Percentiles rank a stretch among this genome's conserved stretches.
Conservation (phyloP, 352 stramenopile species). For the Aphanomyces euteiches region DNA sequence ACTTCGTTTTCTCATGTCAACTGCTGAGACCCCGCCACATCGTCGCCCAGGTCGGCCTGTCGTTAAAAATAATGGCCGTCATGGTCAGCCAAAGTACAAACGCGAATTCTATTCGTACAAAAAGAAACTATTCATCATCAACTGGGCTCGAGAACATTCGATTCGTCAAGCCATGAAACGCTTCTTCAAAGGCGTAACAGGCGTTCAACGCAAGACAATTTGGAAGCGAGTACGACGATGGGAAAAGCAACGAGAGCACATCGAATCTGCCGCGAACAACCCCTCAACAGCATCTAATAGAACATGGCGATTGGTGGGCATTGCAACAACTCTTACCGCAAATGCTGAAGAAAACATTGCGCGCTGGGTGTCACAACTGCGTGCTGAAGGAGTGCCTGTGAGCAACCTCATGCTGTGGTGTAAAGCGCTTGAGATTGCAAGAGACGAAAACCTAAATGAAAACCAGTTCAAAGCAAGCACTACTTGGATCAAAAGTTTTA, state of each 20-base stretch:
- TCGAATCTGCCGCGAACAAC: background rate
- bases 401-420: background rate
- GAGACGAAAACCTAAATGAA: background rate
- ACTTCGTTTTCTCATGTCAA: no score
- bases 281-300: background rate
- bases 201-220: background rate
- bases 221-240: background rate
- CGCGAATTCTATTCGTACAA: background rate
- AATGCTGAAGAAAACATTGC: conserved; percentile 8
- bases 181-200: conserved; percentile 2
- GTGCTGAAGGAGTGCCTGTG: conserved; percentile 8
- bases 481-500: conserved; percentile 2
- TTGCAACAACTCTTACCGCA: background rate
- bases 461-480: conserved; percentile 18
- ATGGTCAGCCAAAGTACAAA: background rate
- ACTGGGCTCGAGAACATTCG: background rate
- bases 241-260: background rate
- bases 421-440: conserved; percentile 15
- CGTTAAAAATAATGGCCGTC: background rate
- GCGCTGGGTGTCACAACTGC: background rate
- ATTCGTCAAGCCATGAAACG: background rate
- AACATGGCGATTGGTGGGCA: background rate
- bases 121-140: conserved; percentile 2
- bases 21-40: no score
- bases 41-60: no score